Percentiles rank a stretch among this genome's conserved stretches.
phyloP scores from a whole-genome alignment of 2,329 filamentous ascomycete species.

The Diplodia seriata region DNA sequence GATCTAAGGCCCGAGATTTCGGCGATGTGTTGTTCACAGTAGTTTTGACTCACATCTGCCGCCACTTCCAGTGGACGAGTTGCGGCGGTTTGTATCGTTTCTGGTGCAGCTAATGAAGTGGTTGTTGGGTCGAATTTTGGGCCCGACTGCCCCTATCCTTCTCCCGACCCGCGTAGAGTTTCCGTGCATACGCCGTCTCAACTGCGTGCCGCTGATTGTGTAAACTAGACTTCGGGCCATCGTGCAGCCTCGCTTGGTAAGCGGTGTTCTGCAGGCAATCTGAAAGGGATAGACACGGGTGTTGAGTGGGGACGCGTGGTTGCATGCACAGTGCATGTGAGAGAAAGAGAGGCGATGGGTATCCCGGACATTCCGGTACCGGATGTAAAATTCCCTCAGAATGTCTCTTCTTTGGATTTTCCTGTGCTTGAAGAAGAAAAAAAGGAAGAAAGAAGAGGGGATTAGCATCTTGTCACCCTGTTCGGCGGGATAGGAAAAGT shows the following conservation, averaged over 20 bases:
- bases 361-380: neutral
- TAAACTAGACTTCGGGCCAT: neutral
- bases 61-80: neutral
- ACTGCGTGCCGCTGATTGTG: neutral
- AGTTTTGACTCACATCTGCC: neutral
- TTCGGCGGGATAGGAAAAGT: neutral
- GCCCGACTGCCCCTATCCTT: neutral
- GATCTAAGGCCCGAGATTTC: conserved; percentile 9
- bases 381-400: neutral
- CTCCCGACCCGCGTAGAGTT: neutral
- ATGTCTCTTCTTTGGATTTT: neutral
- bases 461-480: no score
- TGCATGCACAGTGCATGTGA: neutral
- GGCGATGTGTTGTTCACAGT: neutral
- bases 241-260: neutral
- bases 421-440: neutral
- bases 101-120: neutral
- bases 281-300: neutral
- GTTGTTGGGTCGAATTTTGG: neutral
- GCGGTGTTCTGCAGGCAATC: neutral
- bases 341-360: neutral
- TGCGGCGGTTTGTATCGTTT: neutral
- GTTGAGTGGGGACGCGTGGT: conserved; percentile 1
- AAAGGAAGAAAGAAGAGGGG: neutral
- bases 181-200: neutral